These are phyloP conservation scores for Colletotrichum sp. DNA, from an alignment of 2,329 filamentous ascomycete genomes.

Conservation along the genomic window DNA sequence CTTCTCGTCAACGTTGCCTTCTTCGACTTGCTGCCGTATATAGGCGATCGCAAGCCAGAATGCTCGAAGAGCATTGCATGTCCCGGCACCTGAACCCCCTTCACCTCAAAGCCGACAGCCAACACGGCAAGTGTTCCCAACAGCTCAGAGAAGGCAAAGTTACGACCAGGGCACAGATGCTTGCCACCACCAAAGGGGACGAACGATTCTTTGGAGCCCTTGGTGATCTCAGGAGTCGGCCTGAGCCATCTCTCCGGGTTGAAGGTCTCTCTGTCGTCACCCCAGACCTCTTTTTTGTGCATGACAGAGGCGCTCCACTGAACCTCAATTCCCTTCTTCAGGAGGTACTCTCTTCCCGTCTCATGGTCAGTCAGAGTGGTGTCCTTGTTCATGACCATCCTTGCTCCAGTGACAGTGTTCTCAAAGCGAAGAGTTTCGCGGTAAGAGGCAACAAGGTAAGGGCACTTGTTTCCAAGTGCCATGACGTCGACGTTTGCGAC, in stretches of 20 bases:
- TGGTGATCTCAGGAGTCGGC: not conserved
- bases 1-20: slow-evolving; percentile 21
- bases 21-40: slow-evolving; percentile 9
- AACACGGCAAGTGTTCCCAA: slow-evolving; percentile 26
- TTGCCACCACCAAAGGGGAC: slow-evolving; percentile 37
- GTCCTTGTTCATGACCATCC: slow-evolving; percentile 43
- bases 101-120: slow-evolving; percentile 27
- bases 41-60: slow-evolving; percentile 16
- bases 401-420: slow-evolving; percentile 40
- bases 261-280: slow-evolving; percentile 27
- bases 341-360: slow-evolving; percentile 27
- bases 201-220: slow-evolving; percentile 28
- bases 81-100: slow-evolving; percentile 26
- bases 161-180: slow-evolving; percentile 36
- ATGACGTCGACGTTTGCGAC: slow-evolving; percentile 35
- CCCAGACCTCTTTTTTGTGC: slow-evolving; percentile 30
- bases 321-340: slow-evolving; percentile 30
- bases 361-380: slow-evolving; percentile 33
- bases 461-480: slow-evolving; percentile 40
- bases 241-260: slow-evolving; percentile 29
- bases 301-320: slow-evolving; percentile 30
- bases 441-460: slow-evolving; percentile 45
- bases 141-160: slow-evolving; percentile 36
- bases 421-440: slow-evolving; percentile 48
- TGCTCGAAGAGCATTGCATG: slow-evolving; percentile 3